Percentiles rank a stretch among this genome's conserved stretches.
These are phyloP conservation scores for Ottelia alismoides DNA, from an alignment of 106 monocot species.

Conservation along the genomic window DNA sequence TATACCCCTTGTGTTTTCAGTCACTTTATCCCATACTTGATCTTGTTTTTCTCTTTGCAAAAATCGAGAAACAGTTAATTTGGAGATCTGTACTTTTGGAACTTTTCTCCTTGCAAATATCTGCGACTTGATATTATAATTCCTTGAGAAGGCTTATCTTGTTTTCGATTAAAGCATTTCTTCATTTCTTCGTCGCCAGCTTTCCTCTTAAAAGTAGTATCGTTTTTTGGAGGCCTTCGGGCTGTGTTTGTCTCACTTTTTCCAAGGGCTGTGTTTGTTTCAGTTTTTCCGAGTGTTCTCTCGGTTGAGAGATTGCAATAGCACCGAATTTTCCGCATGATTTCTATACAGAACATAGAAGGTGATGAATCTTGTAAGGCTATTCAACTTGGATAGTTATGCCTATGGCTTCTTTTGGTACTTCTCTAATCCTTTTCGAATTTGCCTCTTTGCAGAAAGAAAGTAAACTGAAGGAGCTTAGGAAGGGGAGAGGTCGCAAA, in stretches of 20 bases:
- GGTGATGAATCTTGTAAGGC: neutral
- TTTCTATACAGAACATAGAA: neutral
- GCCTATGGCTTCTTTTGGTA: neutral
- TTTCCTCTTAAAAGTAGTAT: neutral
- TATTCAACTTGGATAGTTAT: neutral
- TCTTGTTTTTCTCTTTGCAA: neutral
- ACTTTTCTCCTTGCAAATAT: neutral
- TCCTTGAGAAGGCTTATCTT: neutral
- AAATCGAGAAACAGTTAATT: neutral
- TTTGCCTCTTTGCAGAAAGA: conserved; percentile 50
- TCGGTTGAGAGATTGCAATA: neutral
- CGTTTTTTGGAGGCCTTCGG: neutral
- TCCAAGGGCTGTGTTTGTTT: neutral
- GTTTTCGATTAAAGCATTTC: neutral
- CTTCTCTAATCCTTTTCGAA: neutral
- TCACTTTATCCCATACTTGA: too few relatives aligned
- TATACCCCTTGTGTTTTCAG: too few relatives aligned
- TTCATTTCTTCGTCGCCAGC: neutral
- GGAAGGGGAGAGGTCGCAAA: conserved; percentile 49
- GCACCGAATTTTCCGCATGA: neutral
- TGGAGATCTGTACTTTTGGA: neutral
- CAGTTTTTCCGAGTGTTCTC: neutral
- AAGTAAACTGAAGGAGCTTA: conserved; percentile 58
- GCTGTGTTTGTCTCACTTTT: neutral
- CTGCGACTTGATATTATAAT: neutral